phyloP scores from a whole-genome alignment of 176 grass and related monocot genomes.

The bread wheat (Triticum aestivum) region IWGSC_CS_RefSeq_v2.1 NC_057798.1:603374599-603375098 shows the following conservation, averaged over 20 bases:
- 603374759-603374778: neutral
- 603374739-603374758: neutral
- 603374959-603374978: constrained; percentile 11
- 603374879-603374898: neutral
- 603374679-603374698: neutral
- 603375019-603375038: neutral
- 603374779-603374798: neutral
- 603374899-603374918: too few relatives aligned
- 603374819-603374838: neutral
- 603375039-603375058: neutral
- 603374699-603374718: neutral
- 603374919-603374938: neutral
- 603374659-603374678: neutral
- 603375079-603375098: constrained; percentile 13
- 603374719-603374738: neutral
- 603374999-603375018: neutral
- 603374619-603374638: neutral
- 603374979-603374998: constrained; percentile 10
- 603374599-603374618: neutral
- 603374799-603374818: neutral
- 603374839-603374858: neutral
- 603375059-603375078: neutral
- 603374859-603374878: constrained; percentile 9
- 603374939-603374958: neutral
- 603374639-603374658: neutral